Conservation (phyloP, 495 filamentous ascomycete species). For the Podospora pseudopauciseta region DNA sequence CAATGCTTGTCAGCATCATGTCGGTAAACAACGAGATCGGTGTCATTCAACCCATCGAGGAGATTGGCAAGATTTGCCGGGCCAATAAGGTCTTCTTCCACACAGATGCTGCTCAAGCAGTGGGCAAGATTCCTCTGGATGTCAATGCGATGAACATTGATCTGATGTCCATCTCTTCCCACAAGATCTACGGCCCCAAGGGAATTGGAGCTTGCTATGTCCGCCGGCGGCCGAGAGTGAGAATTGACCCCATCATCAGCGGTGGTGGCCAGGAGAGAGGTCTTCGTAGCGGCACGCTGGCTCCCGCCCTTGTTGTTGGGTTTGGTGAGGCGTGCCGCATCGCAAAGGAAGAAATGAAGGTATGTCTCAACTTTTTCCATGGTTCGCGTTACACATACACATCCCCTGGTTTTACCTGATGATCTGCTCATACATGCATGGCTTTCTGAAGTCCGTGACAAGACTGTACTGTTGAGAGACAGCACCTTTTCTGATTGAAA, state of each 20-base stretch:
- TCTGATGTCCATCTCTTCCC: slow-evolving; percentile 97
- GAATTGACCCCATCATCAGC: slow-evolving; percentile 92
- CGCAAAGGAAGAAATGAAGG: slow-evolving; percentile 79
- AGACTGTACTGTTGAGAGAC: slow-evolving; percentile 49
- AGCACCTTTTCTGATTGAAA: slow-evolving; percentile 47
- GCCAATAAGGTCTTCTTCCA: slow-evolving; percentile 96
- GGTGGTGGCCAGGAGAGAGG: slow-evolving; percentile 96
- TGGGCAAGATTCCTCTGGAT: slow-evolving; percentile 94
- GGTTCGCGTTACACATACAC: slow-evolving; percentile 7
- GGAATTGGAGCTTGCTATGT: slow-evolving; percentile 96
- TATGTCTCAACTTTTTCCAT: slow-evolving; percentile 47
- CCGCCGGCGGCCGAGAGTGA: slow-evolving; percentile 82
- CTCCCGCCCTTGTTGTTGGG: slow-evolving; percentile 82
- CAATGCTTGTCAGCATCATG: slow-evolving; percentile 92
- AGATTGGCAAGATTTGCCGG: slow-evolving; percentile 90
- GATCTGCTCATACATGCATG: slow-evolving; percentile 70
- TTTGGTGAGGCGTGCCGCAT: slow-evolving; percentile 95
- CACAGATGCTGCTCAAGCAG: slow-evolving; percentile 94
- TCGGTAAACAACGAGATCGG: slow-evolving; percentile 99
- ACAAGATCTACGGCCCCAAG: slow-evolving; percentile 98
- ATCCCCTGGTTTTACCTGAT: slow-evolving; percentile 46
- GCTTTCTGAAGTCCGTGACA: slow-evolving; percentile 55
- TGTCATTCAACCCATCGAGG: slow-evolving; percentile 89
- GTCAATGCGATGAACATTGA: slow-evolving; percentile 97
- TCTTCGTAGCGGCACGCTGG: slow-evolving; percentile 86